Percentiles rank a stretch among this genome's conserved stretches.
These are phyloP conservation scores for Solanum pinnatisectum DNA, from an alignment of 257 asterid genomes.

Conservation along the genomic window DNA sequence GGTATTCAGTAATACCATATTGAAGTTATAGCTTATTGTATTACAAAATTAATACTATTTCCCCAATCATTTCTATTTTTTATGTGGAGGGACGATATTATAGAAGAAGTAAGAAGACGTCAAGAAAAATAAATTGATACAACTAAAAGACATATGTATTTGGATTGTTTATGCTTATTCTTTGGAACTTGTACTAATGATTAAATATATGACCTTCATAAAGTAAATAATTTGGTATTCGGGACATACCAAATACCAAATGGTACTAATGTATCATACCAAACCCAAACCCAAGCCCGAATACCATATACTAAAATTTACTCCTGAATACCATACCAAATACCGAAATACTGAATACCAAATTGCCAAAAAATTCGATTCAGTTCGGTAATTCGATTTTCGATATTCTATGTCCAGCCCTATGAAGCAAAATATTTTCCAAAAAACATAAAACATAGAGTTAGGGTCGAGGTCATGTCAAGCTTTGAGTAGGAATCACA, in stretches of 20 bases:
- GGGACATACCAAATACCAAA: neutral
- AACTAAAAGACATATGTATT: neutral
- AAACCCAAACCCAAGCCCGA: no score
- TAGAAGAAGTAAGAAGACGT: neutral
- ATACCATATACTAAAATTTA: no score
- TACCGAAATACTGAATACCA: neutral
- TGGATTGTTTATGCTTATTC: neutral
- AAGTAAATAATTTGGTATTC: neutral
- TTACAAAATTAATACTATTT: no score
- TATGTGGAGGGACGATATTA: neutral
- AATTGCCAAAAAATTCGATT: no score
- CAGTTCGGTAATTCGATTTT: neutral
- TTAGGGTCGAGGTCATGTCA: neutral
- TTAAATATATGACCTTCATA: neutral
- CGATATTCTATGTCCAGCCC: neutral
- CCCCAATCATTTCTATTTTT: neutral
- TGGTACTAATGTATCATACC: no score
- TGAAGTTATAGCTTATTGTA: neutral
- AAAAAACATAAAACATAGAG: neutral
- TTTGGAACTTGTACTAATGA: neutral
- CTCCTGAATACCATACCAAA: no score
- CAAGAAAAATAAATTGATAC: neutral
- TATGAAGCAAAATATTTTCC: neutral
- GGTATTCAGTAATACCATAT: neutral
- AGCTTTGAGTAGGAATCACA: neutral